Evolutionary conservation across 116 monocot species (phyloP).

Genomic region (Trichopus zeylanicus): DNA sequence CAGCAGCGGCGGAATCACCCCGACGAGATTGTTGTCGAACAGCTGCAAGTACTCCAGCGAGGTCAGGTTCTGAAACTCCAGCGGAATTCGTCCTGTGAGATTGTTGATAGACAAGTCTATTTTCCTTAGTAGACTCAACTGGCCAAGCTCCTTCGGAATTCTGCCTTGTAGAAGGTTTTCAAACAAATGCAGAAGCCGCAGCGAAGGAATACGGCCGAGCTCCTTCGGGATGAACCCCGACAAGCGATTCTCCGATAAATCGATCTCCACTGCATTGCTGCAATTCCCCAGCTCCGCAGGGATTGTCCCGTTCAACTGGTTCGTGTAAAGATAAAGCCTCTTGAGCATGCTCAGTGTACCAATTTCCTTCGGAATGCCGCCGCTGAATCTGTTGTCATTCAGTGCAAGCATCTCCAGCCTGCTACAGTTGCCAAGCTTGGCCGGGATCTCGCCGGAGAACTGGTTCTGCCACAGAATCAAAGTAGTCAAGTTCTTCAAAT

Average conservation of each 20-base stretch:
- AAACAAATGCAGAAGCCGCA: slow-evolving; percentile 68
- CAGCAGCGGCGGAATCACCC: slow-evolving; percentile 56
- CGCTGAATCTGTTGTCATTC: slow-evolving; percentile 51
- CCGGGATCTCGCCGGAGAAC: slow-evolving; percentile 55
- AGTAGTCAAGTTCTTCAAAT: slow-evolving; percentile 54
- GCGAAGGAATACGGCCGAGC: slow-evolving; percentile 45
- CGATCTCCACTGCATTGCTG: slow-evolving; percentile 47
- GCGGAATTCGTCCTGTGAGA: slow-evolving; percentile 53
- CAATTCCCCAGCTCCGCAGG: slow-evolving; percentile 52
- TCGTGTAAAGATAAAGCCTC: slow-evolving; percentile 62
- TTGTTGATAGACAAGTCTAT: slow-evolving; percentile 78
- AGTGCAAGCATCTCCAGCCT: slow-evolving; percentile 54
- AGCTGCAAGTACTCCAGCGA: slow-evolving; percentile 55
- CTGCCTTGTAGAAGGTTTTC: slow-evolving; percentile 60
- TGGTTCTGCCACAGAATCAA: slow-evolving; percentile 69
- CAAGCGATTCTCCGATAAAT: slow-evolving; percentile 72
- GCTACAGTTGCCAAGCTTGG: slow-evolving; percentile 57
- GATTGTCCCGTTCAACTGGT: slow-evolving; percentile 51
- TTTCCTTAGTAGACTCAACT: slow-evolving; percentile 30
- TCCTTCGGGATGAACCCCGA: slow-evolving; percentile 54
- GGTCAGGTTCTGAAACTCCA: slow-evolving; percentile 46
- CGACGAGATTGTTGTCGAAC: slow-evolving; percentile 54
- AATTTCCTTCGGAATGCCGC: slow-evolving; percentile 53
- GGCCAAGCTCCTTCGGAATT: slow-evolving; percentile 60
- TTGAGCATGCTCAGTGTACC: slow-evolving; percentile 40